Percentiles rank a stretch among this genome's conserved stretches.
Evolutionary conservation across 345 rosid genomes (phyloP).

Genomic region (Populus ilicifolia): DNA sequence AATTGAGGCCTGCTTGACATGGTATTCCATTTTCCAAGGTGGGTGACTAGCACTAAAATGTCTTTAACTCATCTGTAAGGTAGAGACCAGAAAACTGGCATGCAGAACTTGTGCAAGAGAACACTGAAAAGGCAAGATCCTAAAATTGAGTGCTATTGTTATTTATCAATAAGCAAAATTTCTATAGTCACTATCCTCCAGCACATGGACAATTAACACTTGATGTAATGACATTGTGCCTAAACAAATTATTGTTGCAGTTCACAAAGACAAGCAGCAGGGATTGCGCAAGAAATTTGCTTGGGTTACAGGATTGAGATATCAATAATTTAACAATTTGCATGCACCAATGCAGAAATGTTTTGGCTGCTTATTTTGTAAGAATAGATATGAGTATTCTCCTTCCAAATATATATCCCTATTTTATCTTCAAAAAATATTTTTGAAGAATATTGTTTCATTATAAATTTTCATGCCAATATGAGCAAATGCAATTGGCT

Average conservation of each 20-base stretch:
- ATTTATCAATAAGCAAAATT: background rate
- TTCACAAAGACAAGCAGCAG: background rate
- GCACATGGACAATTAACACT: background rate
- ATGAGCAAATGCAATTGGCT: background rate
- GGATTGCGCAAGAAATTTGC: background rate
- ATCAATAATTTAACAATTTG: background rate
- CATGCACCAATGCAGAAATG: background rate
- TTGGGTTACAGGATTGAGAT: background rate
- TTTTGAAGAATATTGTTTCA: background rate
- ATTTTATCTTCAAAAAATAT: background rate
- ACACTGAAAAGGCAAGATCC: background rate
- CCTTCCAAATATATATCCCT: background rate
- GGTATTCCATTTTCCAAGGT: background rate
- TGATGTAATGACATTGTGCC: background rate
- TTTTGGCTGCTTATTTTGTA: background rate
- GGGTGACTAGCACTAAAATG: background rate
- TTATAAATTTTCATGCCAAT: background rate
- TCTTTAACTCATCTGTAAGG: background rate
- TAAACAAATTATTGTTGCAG: too few species aligned
- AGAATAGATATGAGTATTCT: background rate
- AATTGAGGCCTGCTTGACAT: background rate
- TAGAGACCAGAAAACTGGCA: constrained; percentile 1
- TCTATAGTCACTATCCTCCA: background rate
- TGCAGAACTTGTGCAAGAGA: background rate
- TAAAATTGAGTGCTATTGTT: background rate